Base-by-base conservation (phyloP, 148 eudicot species). In the Linanthus parryae region DNA sequence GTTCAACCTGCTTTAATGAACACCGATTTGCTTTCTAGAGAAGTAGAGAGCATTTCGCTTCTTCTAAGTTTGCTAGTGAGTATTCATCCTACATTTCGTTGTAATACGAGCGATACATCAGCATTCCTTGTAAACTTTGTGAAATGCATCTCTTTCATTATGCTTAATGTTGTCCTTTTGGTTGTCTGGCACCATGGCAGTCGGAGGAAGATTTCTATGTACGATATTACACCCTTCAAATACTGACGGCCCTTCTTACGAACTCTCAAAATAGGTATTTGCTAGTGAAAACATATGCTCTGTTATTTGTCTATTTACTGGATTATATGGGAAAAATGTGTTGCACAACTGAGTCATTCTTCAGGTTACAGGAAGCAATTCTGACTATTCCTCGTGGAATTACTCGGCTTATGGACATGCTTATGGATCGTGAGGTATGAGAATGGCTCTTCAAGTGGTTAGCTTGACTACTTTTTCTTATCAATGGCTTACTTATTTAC, bases 351-450 rank as follows among this genome's bases (percentile, higher is more conserved):
- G 28, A 55, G 49, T 67, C 61, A 38, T 53, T 73, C 52, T 70
- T 59, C 79, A 92, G 99, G 75, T 76, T 92, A 56, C 99, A 92
- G 73, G 99, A 92, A 77, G 88, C 88, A 52, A 92, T 92, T 71
- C 69, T 92, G 61, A 78, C 85, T 38, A 88, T 76, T 71, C 99
- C 96, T 63, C 96, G 85, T 60, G 96, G 99, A 61, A 80, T 88
- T 33, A 92, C 91, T 44, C 84, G 88, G 61, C 73, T 92, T 38
- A 84, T 92, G 99, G 99, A 92, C 68, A 88, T 92, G 99, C 81
- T 92, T 58, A 82, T 92, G 87, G 99, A 87, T 62, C 99, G 96
- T 52, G 99, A 92, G 99, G 99, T 92, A 62, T 63, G 57, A 52
- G 37, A 4, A 46, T 48, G 52, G 44, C 51, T 30, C 22, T 58